These are phyloP conservation scores for Paracoccidioides lutzii DNA, from an alignment of 2,329 filamentous ascomycete genomes.

Conservation along the genomic window DNA sequence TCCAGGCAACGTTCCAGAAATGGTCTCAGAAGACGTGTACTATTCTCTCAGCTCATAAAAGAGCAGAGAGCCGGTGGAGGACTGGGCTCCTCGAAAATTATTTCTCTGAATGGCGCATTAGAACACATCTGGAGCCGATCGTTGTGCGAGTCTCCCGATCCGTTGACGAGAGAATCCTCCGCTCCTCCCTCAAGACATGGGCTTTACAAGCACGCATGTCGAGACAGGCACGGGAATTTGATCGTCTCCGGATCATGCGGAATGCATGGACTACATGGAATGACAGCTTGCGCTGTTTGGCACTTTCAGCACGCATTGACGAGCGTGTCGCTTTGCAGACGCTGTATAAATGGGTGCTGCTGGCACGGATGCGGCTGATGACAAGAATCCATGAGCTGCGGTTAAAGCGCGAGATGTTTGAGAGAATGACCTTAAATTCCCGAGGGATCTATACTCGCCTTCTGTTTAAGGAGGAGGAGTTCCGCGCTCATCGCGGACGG, in stretches of 20 bases:
- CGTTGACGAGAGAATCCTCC: conserved; percentile 34
- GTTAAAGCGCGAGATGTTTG: conserved; percentile 27
- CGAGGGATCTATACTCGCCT: conserved; percentile 25
- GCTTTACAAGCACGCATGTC: conserved; percentile 32
- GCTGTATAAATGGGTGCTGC: conserved; percentile 50
- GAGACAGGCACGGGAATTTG: conserved; percentile 36
- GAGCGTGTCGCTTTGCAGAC: conserved; percentile 43
- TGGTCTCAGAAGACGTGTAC: conserved; percentile 24
- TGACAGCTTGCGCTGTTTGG: conserved; percentile 43
- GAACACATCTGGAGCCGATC: conserved; percentile 31
- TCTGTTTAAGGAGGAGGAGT: conserved; percentile 24
- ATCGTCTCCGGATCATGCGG: conserved; percentile 41
- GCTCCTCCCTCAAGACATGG: conserved; percentile 40
- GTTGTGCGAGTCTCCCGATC: conserved; percentile 31
- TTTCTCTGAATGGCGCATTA: conserved; percentile 31
- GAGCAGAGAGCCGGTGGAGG: conserved; percentile 20
- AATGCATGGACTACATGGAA: conserved; percentile 52
- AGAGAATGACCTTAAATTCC: conserved; percentile 28
- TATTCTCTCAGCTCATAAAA: conserved; percentile 17
- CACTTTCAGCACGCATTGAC: conserved; percentile 41
- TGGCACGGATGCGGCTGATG: conserved; percentile 32
- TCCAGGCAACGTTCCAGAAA: conserved; percentile 20
- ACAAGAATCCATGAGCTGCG: conserved; percentile 28
- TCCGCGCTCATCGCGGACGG: conserved; percentile 21
- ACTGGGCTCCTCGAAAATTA: conserved; percentile 24